phyloP scores from a whole-genome alignment of 1,284 basidiomycete species.

The Cystobasidium slooffiae region DNA sequence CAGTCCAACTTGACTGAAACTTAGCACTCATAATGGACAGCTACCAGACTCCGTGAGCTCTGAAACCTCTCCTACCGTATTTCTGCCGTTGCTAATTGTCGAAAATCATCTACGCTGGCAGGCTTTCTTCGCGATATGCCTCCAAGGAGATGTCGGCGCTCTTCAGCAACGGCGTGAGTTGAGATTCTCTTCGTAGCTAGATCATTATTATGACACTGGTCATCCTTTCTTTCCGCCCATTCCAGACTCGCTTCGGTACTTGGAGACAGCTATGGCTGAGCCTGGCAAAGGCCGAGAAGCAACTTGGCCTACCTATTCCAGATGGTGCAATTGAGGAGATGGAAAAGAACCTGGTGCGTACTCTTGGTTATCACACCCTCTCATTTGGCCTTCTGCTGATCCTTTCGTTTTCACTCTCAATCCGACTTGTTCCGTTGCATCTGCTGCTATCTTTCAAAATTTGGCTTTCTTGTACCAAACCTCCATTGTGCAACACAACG shows the following conservation, averaged over 20 bases:
- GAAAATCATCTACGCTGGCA: constrained; percentile 9
- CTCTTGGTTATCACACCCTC: neutral
- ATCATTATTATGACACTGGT: neutral
- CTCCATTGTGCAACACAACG: neutral
- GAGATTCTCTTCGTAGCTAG: too few relatives aligned
- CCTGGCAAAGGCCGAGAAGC: constrained; percentile 93
- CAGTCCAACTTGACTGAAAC: neutral
- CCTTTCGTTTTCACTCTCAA: neutral
- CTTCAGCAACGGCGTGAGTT: constrained; percentile 81
- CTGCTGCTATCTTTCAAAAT: too few relatives aligned
- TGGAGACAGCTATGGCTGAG: constrained; percentile 97
- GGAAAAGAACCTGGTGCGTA: constrained; percentile 79
- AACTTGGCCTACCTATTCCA: constrained; percentile 87
- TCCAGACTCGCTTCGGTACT: constrained; percentile 90
- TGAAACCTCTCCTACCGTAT: neutral
- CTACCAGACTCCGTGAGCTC: constrained; percentile 54
- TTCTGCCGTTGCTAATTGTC: neutral
- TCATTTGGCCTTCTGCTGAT: neutral
- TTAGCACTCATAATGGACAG: constrained; percentile 46
- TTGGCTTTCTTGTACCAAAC: neutral
- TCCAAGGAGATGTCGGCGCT: constrained; percentile 98
- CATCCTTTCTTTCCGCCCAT: neutral
- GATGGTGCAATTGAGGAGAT: constrained; percentile 93
- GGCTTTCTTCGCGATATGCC: constrained; percentile 82
- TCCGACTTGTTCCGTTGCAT: neutral